Base-by-base conservation (phyloP, 2,329 filamentous ascomycete genomes). In the Didymella keratinophila region DNA sequence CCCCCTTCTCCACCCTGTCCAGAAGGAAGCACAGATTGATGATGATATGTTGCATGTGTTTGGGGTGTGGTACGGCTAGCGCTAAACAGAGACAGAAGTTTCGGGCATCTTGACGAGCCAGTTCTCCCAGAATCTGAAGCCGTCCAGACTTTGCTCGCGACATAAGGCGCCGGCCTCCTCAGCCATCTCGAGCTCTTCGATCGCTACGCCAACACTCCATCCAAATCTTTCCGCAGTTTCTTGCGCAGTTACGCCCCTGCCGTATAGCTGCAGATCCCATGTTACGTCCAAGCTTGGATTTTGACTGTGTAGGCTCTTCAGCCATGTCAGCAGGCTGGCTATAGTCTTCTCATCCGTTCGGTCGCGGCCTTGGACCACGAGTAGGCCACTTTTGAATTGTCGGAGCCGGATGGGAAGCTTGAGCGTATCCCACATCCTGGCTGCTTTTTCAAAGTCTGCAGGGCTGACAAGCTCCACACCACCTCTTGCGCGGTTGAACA, bases 171-270 rank as follows among this genome's bases (percentile, higher is more conserved):
- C 95, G 55, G 86, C 87, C 75, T 98, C 94, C 76, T 99, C 95
- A 0, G 93, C 93, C 94, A 99, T 97, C 74, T 97, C 91, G 12
- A 99, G 82, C 78, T 99, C 95, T 75, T 98, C 95, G 59, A 90
- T 91, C 1, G 95, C 95, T 21, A 99, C 94, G 9, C 95, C 95
- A 8, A 99, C 89, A 74, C 95, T 98, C 95, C 95, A 99, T 6
- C 93, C 92, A 77, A 99, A 99, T 48, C 87, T 83, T 76, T 96
- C 91, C 0, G 95, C 95, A 0, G 88, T 87, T 71, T 98, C 93
- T 72, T 95, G 91, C 1, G 93, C 92, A 14, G 93, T 97, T 27
- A 98, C 88, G 10, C 95, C 93, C 55, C 89, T 85, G 0, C 95
- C 93, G 75, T 92, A 97, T 39, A 81, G 70, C 45, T 82, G 82